A percentile compares a stretch with the other conserved stretches of the same genome.
Evolutionary conservation across 306 rosid genomes (phyloP).

Genomic region (Cucurbita moschata): DNA sequence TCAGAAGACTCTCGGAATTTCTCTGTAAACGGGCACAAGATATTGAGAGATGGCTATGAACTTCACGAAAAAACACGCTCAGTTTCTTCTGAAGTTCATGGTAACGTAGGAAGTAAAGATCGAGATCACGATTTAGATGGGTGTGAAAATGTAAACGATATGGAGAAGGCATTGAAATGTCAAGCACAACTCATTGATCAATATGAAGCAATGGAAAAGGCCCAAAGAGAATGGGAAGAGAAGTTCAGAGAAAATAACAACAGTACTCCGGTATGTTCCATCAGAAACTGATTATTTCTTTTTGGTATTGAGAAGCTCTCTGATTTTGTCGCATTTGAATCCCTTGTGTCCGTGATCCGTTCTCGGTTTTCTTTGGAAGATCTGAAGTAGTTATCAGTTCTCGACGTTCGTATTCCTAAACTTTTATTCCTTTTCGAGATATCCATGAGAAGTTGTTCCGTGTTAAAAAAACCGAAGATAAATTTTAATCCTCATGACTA

Average conservation of each 20-base stretch:
- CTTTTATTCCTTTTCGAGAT: too few relatives aligned
- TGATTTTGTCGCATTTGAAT: too few relatives aligned
- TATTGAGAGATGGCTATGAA: slow-evolving; percentile 24
- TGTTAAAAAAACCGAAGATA: background rate
- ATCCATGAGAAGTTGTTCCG: too few relatives aligned
- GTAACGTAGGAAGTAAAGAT: slow-evolving; percentile 11
- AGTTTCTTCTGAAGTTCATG: slow-evolving; percentile 13
- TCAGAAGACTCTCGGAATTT: slow-evolving; percentile 34
- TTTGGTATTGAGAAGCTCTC: too few relatives aligned
- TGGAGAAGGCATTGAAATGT: slow-evolving; percentile 66
- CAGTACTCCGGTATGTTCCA: slow-evolving; percentile 53
- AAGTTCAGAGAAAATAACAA: slow-evolving; percentile 75
- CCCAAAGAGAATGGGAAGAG: slow-evolving; percentile 93
- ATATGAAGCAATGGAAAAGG: slow-evolving; percentile 83
- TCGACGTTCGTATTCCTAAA: too few relatives aligned
- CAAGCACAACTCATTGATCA: slow-evolving; percentile 63
- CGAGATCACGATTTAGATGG: slow-evolving; percentile 26
- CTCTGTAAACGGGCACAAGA: slow-evolving; percentile 21
- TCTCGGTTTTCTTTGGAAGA: too few relatives aligned
- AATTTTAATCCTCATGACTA: background rate
- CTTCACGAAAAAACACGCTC: slow-evolving; percentile 23
- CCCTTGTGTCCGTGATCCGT: too few relatives aligned
- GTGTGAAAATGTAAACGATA: slow-evolving; percentile 38
- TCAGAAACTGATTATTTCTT: background rate
- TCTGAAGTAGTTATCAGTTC: too few relatives aligned